phyloP scores from a whole-genome alignment of 805 yeast genomes.

The Myxozyma mucilagina region DNA sequence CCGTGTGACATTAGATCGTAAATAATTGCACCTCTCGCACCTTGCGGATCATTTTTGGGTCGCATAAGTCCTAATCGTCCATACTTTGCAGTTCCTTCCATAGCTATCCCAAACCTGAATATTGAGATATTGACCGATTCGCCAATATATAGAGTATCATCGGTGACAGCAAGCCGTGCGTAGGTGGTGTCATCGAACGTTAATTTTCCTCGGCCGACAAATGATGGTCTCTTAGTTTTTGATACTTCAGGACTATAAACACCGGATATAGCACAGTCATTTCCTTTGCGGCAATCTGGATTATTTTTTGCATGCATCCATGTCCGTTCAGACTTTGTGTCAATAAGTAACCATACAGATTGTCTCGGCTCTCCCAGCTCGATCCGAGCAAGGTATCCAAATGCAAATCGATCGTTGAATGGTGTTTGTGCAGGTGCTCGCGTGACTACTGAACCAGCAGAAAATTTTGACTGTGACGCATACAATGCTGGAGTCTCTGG shows the following conservation, averaged over 20 bases:
- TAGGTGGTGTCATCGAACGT: constrained; percentile 49
- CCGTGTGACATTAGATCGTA: background rate
- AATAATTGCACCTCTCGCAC: background rate
- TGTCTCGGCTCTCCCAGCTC: constrained; percentile 59
- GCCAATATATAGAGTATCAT: constrained; percentile 44
- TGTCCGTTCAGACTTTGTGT: constrained; percentile 73
- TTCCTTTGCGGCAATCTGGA: constrained; percentile 1
- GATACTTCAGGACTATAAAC: background rate
- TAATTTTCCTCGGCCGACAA: constrained; percentile 37
- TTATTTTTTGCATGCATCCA: constrained; percentile 49
- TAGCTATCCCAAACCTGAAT: constrained; percentile 15
- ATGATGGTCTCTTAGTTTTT: background rate
- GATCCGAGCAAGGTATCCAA: constrained; percentile 37
- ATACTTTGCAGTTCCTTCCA: constrained; percentile 13
- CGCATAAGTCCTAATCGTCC: constrained; percentile 17
- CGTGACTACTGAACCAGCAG: background rate
- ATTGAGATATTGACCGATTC: background rate
- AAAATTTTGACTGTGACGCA: background rate
- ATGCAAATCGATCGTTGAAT: constrained; percentile 15
- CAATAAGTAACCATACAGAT: constrained; percentile 54
- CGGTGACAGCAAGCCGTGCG: constrained; percentile 59
- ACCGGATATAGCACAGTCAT: constrained; percentile 14
- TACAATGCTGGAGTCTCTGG: background rate
- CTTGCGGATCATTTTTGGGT: background rate
- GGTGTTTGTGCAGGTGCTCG: background rate